phyloP scores from a whole-genome alignment of 202 grass and related monocot genomes.

The Musa balbisiana region DNA sequence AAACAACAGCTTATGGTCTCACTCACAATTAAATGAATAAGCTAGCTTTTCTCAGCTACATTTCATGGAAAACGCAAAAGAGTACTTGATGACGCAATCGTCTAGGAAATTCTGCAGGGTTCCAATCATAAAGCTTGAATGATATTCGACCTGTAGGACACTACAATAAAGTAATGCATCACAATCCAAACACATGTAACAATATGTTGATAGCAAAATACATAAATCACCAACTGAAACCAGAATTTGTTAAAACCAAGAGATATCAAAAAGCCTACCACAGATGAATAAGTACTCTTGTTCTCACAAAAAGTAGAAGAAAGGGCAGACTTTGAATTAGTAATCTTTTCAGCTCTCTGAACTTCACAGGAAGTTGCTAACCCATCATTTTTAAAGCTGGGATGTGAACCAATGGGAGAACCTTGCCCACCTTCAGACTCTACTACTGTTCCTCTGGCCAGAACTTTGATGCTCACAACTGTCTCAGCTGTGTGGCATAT shows the following conservation, averaged over 20 bases:
- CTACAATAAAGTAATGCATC: slow-evolving; percentile 53
- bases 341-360: slow-evolving; percentile 43
- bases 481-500: slow-evolving; percentile 42
- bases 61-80: slow-evolving; percentile 5
- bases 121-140: slow-evolving; percentile 99
- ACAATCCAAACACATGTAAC: slow-evolving; percentile 15
- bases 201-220: background rate
- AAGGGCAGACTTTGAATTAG: slow-evolving; percentile 46
- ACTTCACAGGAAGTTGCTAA: slow-evolving; percentile 49
- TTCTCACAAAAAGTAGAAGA: slow-evolving; percentile 50
- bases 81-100: slow-evolving; percentile 85
- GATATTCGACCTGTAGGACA: slow-evolving; percentile 96
- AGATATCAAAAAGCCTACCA: slow-evolving; percentile 29
- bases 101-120: slow-evolving; percentile 98
- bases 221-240: background rate
- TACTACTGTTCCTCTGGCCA: slow-evolving; percentile 45
- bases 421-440: slow-evolving; percentile 61
- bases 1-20: background rate
- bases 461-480: slow-evolving; percentile 46
- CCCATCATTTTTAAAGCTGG: slow-evolving; percentile 49
- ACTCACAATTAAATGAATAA: background rate
- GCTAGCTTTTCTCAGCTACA: background rate
- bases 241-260: slow-evolving; percentile 2
- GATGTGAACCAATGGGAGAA: slow-evolving; percentile 60
- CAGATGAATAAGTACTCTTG: slow-evolving; percentile 73